Conservation (phyloP, 768 basidiomycete genomes). For the Lactifluus rugatus region DNA sequence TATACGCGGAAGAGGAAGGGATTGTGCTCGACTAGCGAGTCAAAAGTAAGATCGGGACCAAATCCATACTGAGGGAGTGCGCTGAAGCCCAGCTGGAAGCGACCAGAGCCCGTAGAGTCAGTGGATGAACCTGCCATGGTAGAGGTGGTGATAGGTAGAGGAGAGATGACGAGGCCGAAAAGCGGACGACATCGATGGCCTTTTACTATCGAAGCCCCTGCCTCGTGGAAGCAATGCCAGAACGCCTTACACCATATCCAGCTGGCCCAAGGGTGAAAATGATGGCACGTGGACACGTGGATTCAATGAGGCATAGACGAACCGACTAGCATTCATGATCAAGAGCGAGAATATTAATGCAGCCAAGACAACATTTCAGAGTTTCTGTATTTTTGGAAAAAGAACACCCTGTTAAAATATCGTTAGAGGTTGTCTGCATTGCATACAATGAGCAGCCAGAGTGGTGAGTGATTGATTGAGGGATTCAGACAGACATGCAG, state of each 20-base stretch:
- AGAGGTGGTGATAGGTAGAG: constrained; percentile 12
- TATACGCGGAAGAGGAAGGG: constrained; percentile 74
- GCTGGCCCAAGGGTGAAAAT: neutral
- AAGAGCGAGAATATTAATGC: too few species aligned
- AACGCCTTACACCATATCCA: neutral
- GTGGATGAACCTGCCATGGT: constrained; percentile 8
- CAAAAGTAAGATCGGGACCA: constrained; percentile 51
- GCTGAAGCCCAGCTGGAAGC: constrained; percentile 22
- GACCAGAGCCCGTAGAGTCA: constrained; percentile 18
- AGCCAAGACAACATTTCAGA: neutral
- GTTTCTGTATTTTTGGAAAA: neutral
- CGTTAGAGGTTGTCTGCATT: neutral
- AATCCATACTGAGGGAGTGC: constrained; percentile 67
- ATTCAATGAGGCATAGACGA: constrained; percentile 10
- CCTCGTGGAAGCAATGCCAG: constrained; percentile 19
- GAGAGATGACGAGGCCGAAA: constrained; percentile 13
- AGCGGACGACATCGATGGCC: constrained; percentile 14
- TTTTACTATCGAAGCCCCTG: constrained; percentile 16
- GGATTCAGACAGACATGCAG: neutral
- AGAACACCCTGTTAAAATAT: neutral
- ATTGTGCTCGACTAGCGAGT: constrained; percentile 49
- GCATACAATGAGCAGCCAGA: neutral
- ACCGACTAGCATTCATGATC: neutral
- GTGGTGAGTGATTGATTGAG: neutral
- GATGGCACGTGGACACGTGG: constrained; percentile 15